These are phyloP conservation scores for Articulospora tetracladia DNA, from an alignment of 495 filamentous ascomycete species.

Conservation along the genomic window DNA sequence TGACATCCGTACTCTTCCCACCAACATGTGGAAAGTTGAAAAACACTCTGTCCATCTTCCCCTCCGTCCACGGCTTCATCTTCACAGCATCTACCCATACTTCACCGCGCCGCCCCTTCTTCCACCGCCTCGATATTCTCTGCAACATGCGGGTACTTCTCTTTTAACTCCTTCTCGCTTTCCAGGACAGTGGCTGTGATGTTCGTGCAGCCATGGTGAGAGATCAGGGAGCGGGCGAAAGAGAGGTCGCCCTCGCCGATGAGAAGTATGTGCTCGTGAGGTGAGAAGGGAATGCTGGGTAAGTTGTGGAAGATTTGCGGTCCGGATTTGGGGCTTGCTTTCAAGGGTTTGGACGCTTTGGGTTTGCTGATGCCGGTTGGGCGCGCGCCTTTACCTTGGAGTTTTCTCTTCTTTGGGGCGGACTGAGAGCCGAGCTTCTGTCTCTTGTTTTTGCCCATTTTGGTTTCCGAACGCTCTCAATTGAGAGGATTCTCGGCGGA, in stretches of 20 bases:
- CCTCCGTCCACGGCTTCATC: constrained; percentile 41
- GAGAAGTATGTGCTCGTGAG: constrained; percentile 69
- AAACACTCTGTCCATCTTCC: constrained; percentile 67
- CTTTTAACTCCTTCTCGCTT: constrained; percentile 41
- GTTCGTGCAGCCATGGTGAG: constrained; percentile 63
- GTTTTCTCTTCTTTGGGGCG: neutral
- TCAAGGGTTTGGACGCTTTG: neutral
- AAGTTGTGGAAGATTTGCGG: constrained; percentile 34
- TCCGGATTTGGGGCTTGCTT: constrained; percentile 14
- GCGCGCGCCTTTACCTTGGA: neutral
- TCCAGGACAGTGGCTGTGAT: constrained; percentile 54
- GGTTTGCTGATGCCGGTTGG: constrained; percentile 12
- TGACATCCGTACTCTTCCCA: constrained; percentile 86
- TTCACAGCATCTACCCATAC: constrained; percentile 76
- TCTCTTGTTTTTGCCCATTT: constrained; percentile 17
- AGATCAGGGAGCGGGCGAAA: constrained; percentile 72
- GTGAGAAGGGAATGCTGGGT: constrained; percentile 71
- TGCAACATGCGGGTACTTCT: constrained; percentile 76
- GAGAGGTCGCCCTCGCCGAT: constrained; percentile 95
- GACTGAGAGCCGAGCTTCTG: neutral
- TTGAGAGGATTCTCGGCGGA: neutral
- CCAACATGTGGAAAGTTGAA: constrained; percentile 99
- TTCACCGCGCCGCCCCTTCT: constrained; percentile 45
- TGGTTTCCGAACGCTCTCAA: neutral
- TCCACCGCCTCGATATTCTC: constrained; percentile 54